A percentile compares a stretch with the other conserved stretches of the same genome.
Conservation (phyloP, 306 rosid genomes). For the Malus orientalis region DNA sequence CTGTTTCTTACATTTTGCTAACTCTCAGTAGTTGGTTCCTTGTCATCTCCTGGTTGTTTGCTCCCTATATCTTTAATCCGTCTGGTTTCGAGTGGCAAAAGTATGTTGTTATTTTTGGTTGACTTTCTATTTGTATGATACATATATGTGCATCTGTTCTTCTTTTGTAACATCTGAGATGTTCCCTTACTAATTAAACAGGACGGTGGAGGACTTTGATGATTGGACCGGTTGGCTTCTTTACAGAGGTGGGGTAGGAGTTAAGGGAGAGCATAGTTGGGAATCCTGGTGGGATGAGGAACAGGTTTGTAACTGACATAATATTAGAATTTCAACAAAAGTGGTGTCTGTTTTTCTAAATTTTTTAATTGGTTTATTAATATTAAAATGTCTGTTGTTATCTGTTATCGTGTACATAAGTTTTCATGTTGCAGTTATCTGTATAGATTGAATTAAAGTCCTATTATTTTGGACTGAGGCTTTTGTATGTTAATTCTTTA, state of each 20-base stretch:
- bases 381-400: neutral
- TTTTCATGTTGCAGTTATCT: neutral
- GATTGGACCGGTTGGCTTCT: constrained; percentile 99
- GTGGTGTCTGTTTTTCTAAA: neutral
- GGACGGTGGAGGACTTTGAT: constrained; percentile 98
- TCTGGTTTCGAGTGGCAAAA: constrained; percentile 99
- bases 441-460: neutral
- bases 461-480: neutral
- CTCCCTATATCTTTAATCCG: constrained; percentile 95
- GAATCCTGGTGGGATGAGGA: constrained; percentile 99
- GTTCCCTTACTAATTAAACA: constrained; percentile 31
- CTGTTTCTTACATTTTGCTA: constrained; percentile 66
- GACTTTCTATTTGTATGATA: neutral
- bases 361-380: neutral
- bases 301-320: constrained; percentile 47
- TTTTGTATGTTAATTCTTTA: neutral
- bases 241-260: constrained; percentile 96
- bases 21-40: constrained; percentile 99
- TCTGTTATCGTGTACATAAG: neutral
- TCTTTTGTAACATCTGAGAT: neutral
- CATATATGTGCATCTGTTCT: neutral
- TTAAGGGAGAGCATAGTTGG: constrained; percentile 96
- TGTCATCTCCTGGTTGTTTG: constrained; percentile 96
- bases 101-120: constrained; percentile 38
- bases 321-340: neutral